Percentiles rank a stretch among this genome's conserved stretches.
Evolutionary conservation across 2,329 filamentous ascomycete genomes (phyloP).

Genomic region (Fusarium incarnatum): DNA sequence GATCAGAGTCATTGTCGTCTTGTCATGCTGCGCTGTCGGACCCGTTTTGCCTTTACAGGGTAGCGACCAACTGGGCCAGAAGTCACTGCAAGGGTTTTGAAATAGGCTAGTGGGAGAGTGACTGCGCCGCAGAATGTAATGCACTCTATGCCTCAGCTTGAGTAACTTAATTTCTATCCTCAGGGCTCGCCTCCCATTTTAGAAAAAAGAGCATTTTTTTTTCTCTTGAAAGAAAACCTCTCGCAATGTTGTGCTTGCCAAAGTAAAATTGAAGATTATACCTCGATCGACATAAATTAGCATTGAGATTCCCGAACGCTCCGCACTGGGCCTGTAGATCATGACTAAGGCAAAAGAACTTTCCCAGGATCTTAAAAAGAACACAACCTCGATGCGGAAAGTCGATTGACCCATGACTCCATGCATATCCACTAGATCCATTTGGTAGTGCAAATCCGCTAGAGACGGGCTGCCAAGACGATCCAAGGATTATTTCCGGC

Average conservation of each 20-base stretch:
- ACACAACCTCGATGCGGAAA: background rate
- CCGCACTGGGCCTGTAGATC: constrained; percentile 9
- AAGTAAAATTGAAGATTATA: background rate
- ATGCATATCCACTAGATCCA: background rate
- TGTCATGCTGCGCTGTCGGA: background rate
- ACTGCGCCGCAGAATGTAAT: background rate
- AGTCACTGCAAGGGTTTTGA: background rate
- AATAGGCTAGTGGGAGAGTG: background rate
- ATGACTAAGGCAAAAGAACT: background rate
- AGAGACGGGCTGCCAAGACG: background rate
- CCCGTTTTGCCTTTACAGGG: background rate
- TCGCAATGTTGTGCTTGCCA: background rate
- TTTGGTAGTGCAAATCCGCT: constrained; percentile 1
- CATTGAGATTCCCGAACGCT: constrained; percentile 1
- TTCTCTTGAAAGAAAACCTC: background rate
- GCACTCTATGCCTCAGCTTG: background rate
- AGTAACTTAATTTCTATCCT: background rate
- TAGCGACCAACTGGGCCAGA: background rate
- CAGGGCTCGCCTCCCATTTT: rapidly evolving
- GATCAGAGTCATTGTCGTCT: background rate
- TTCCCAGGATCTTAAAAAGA: background rate
- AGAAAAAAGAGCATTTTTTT: background rate
- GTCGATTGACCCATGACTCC: background rate
- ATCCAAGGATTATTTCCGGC: background rate
- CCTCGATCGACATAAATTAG: background rate